Conservation (phyloP, 352 stramenopile species). For the Phytophthora lateralis region DNA sequence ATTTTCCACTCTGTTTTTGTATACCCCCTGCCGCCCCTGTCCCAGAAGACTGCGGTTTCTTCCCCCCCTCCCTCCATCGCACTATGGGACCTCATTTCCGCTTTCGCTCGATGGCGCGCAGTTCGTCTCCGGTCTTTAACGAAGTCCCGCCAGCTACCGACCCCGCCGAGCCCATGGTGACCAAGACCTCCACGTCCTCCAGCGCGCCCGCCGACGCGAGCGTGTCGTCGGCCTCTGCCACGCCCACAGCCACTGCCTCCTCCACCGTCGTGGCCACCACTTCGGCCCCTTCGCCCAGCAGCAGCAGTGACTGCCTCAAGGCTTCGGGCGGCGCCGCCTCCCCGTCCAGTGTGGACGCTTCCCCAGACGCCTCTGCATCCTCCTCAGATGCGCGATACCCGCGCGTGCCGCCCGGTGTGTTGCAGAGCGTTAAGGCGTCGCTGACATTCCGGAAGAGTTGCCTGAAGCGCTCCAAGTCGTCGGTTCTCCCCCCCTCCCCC, state of each 20-base stretch:
- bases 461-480: slow-evolving; percentile 71
- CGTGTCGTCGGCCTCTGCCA: slow-evolving; percentile 36
- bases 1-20: slow-evolving; percentile 39
- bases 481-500: slow-evolving; percentile 39
- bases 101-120: slow-evolving; percentile 60
- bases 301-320: slow-evolving; percentile 37
- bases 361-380: slow-evolving; percentile 4
- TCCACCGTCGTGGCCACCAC: slow-evolving; percentile 35
- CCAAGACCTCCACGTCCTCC: slow-evolving; percentile 41
- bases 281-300: slow-evolving; percentile 13
- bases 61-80: slow-evolving; percentile 33
- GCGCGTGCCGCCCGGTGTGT: slow-evolving; percentile 44
- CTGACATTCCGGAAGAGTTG: slow-evolving; percentile 71
- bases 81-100: slow-evolving; percentile 37
- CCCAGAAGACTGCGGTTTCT: slow-evolving; percentile 43
- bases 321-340: slow-evolving; percentile 13
- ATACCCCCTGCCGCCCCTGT: slow-evolving; percentile 30
- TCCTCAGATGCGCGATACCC: slow-evolving; percentile 31
- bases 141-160: slow-evolving; percentile 45
- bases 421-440: slow-evolving; percentile 59
- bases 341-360: slow-evolving; percentile 26
- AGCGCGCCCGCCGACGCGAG: slow-evolving; percentile 25
- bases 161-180: slow-evolving; percentile 35
- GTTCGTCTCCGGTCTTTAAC: slow-evolving; percentile 68
- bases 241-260: slow-evolving; percentile 33